Base-by-base conservation (phyloP, 495 filamentous ascomycete species). In the Penicillium nucicola region DNA sequence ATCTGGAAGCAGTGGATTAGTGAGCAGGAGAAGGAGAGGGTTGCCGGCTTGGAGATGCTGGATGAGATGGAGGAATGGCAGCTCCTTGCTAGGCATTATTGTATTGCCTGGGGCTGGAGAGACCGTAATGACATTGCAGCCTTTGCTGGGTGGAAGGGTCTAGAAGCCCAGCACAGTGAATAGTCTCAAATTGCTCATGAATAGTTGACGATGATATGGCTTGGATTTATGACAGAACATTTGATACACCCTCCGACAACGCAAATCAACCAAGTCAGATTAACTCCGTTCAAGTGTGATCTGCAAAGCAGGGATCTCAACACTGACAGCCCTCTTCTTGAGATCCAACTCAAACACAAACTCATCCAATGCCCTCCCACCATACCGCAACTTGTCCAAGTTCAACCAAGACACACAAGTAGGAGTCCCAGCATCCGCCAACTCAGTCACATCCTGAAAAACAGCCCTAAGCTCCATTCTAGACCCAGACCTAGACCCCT, bases 31-130 rank as follows among this genome's bases (percentile, higher is more conserved):
- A 92, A 87, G 62, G 86, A 86, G 57, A 74, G 93, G 53, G 83
- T 97, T 4, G 83, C 86, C 40, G 61, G 68, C 19, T 65, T 97
- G 45, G 93, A 97, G 68, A 88, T 92, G 75, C 62, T 97, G 54
- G 93, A 98, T 75, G 93, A 98, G 69, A 80, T 96, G 46, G 93
- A 98, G 70, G 93, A 98, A 71, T 96, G 92, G 91, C 73, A 82
- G 58, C 64, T 98, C 63, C 66, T 98, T 58, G 89, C 90, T 4
- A 78, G 78, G 50, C 93, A 98, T 75, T 98, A 98, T 68, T 86
- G 91, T 54, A 78, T 97, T 47, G 85, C 78, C 9, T 97, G 92
- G 92, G 92, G 82, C 0, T 89, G 86, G 85, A 75, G 80, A 42
- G 77, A 78, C 46, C 70, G 65, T 1, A 43, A 50, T 30, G 60